Conservation (phyloP, 2,329 filamentous ascomycete genomes). For the Colletotrichum tanaceti region DNA sequence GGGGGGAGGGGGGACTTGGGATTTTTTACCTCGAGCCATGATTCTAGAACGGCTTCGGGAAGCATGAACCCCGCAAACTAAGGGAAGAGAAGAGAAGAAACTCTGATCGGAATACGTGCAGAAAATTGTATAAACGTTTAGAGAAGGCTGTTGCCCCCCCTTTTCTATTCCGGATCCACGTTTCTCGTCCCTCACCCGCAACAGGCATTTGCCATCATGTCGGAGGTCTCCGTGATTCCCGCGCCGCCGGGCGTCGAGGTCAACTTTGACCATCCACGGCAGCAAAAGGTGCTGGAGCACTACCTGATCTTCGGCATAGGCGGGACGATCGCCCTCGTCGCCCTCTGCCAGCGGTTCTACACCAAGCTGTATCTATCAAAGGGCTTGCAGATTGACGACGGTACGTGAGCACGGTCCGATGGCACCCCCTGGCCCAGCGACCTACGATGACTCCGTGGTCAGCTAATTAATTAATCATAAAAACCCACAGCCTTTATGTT, state of each 20-base stretch:
- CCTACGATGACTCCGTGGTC: no score
- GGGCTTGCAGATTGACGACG: constrained; percentile 43
- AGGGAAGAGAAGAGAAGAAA: not conserved
- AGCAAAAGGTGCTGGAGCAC: constrained; percentile 41
- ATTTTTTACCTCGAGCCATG: not conserved
- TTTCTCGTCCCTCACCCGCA: not conserved
- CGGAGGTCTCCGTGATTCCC: constrained; percentile 8
- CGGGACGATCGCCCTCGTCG: constrained; percentile 37
- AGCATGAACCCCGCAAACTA: not conserved
- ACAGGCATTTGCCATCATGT: not conserved
- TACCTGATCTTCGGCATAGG: constrained; percentile 43
- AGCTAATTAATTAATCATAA: not conserved
- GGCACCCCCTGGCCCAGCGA: no score
- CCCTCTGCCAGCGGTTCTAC: constrained; percentile 43
- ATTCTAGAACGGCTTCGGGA: not conserved
- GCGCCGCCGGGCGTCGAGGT: constrained; percentile 43
- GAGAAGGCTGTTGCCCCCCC: no score
- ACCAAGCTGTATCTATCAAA: constrained; percentile 46
- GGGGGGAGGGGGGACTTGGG: not conserved
- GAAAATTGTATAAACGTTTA: constrained; percentile 7
- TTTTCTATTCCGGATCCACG: not conserved
- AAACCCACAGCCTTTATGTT: constrained; percentile 35
- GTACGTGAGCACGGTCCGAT: constrained; percentile 25
- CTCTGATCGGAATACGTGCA: not conserved
- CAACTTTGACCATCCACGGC: constrained; percentile 45